Evolutionary conservation across 768 basidiomycete genomes (phyloP).

Genomic region (Lenzites betulinus): DNA sequence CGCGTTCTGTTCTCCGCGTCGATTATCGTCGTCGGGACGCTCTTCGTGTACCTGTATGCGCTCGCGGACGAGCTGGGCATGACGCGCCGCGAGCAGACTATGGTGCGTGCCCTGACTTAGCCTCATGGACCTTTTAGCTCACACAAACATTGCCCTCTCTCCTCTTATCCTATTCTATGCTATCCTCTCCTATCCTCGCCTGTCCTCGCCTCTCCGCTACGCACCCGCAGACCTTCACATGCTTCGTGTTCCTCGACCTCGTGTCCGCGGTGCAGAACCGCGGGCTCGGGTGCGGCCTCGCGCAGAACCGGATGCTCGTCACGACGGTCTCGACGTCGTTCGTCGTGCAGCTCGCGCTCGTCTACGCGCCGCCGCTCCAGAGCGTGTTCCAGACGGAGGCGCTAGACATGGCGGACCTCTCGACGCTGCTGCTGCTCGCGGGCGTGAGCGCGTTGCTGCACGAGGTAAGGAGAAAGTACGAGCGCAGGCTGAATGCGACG

Average conservation of each 20-base stretch:
- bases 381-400: constrained; percentile 92
- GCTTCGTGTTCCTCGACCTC: constrained; percentile 96
- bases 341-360: constrained; percentile 77
- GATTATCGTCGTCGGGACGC: constrained; percentile 86
- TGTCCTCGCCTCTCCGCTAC: too few species aligned
- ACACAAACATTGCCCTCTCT: too few species aligned
- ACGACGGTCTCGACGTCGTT: constrained; percentile 87
- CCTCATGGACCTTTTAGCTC: too few species aligned
- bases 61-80: constrained; percentile 75
- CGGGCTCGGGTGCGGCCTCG: constrained; percentile 80
- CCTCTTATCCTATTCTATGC: not conserved
- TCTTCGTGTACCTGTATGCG: constrained; percentile 85
- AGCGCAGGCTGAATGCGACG: constrained; percentile 60
- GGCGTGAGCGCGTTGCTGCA: constrained; percentile 68
- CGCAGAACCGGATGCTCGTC: constrained; percentile 88
- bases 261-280: constrained; percentile 95
- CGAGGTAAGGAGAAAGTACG: constrained; percentile 77
- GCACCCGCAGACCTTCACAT: constrained; percentile 80
- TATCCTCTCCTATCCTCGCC: not conserved
- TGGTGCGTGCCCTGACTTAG: too few species aligned
- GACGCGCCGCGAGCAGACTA: constrained; percentile 90
- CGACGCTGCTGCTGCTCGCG: constrained; percentile 68
- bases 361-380: constrained; percentile 93
- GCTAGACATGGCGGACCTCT: constrained; percentile 65
- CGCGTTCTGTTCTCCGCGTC: constrained; percentile 92